Base-by-base conservation (phyloP, 129 eudicot genomes). In the Pulicaria dysenterica region DNA sequence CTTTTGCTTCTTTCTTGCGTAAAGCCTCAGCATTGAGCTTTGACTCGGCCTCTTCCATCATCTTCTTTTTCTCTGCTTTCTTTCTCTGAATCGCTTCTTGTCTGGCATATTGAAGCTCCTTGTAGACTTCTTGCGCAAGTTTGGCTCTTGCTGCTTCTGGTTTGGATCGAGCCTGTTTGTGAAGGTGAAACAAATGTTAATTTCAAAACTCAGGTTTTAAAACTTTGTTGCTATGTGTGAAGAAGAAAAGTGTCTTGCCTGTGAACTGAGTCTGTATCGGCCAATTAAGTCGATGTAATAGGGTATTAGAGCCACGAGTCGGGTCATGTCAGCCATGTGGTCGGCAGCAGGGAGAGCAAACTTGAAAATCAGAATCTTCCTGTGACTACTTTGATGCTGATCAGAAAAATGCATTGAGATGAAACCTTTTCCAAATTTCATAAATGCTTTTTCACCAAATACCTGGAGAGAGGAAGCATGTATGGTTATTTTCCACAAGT, bases 381-480 rank as follows among this genome's bases (percentile, higher is more conserved):
- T 87, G 80, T 81, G 83, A 9, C 81, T 71, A 55, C 96, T 94
- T 50, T 73, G 63, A 69, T 92, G 87, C 63, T 89, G 91, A 83
- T 92, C 98, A 74, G 98, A 92, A 74, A 92, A 84, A 76, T 92
- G 98, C 98, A 92, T 82, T 16, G 94, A 89, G 79, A 92, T 92
- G 62, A 92, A 92, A 47, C 72, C 76, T 70, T 85, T 89, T 56
- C 98, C 98, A 31, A 75, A 83, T 79, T 89, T 87, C 76, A 87
- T 91, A 50, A 84, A 92, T 41, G 86, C 94, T 76, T 89, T 92
- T 54, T 92, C 96, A 57, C 98, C 95, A 61, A 92, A 85, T 14
- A 89, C 96, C 98, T 92, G 87, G 38, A 67, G 46, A 53, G 0
- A 41, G 31, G 44, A 50, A 48, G 40, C 15, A 56, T 36, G 42